These are phyloP conservation scores for Priceomyces melissophilus DNA, from an alignment of 805 yeast species.

Conservation along the genomic window DNA sequence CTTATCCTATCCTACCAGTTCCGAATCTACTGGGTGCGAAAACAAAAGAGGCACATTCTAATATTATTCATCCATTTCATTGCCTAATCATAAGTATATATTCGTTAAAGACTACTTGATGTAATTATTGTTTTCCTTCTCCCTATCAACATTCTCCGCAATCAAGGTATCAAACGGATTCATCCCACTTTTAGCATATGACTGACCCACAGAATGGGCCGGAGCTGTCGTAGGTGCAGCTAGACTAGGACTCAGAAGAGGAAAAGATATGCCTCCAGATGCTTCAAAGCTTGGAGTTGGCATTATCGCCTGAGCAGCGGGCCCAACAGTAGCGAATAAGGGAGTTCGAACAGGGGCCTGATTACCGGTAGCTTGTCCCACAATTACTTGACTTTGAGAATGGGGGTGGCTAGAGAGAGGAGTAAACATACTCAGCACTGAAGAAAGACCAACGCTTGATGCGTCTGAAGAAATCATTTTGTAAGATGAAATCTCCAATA, in stretches of 20 bases:
- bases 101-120: no score
- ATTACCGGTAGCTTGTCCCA: slow-evolving; percentile 7
- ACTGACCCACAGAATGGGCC: slow-evolving; percentile 30
- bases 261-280: slow-evolving; percentile 2
- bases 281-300: slow-evolving; percentile 10
- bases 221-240: slow-evolving; percentile 21
- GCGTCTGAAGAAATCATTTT: slow-evolving; percentile 26
- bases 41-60: no score
- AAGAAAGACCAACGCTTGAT: slow-evolving; percentile 10
- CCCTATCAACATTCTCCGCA: slow-evolving; percentile 17
- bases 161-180: slow-evolving; percentile 40
- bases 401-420: slow-evolving; percentile 27
- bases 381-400: slow-evolving; percentile 7
- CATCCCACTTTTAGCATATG: slow-evolving; percentile 31
- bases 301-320: slow-evolving; percentile 25
- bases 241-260: background rate
- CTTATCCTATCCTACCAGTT: no score
- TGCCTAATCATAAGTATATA: no score
- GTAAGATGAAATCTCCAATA: slow-evolving; percentile 54
- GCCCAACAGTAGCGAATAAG: slow-evolving; percentile 21
- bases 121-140: slow-evolving; percentile 1
- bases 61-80: no score
- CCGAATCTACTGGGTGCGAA: no score
- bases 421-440: slow-evolving; percentile 30
- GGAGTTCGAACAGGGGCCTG: slow-evolving; percentile 23